Conservation (phyloP, 331 rosid species). For the Spiraea crenata region DNA sequence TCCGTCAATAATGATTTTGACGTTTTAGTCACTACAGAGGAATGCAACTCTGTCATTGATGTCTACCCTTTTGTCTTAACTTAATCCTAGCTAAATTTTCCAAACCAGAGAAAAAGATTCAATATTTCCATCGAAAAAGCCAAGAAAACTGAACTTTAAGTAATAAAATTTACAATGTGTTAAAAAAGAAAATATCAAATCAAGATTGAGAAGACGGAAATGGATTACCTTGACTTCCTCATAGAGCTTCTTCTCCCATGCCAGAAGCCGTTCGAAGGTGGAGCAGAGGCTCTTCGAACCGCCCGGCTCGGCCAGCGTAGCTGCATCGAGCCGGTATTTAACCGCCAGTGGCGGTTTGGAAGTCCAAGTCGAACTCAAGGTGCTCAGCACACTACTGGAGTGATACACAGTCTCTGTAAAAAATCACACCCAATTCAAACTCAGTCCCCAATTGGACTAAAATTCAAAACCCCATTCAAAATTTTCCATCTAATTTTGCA, state of each 20-base stretch:
- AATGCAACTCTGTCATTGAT: conserved; percentile 18
- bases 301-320: conserved; percentile 53
- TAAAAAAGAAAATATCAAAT: not conserved
- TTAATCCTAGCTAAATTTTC: not conserved
- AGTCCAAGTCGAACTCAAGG: conserved; percentile 88
- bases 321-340: conserved; percentile 72
- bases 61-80: conserved; percentile 22
- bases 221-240: conserved; percentile 76
- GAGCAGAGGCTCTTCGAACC: conserved; percentile 82
- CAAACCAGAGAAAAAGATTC: not conserved
- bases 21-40: conserved; percentile 44
- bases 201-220: not conserved
- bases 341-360: conserved; percentile 95
- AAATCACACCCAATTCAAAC: not conserved
- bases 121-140: not conserved
- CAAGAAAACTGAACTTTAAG: not conserved
- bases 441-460: not conserved
- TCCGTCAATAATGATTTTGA: conserved; percentile 26
- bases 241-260: conserved; percentile 99
- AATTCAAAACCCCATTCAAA: conserved; percentile 5
- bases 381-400: conserved; percentile 83
- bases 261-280: conserved; percentile 81
- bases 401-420: conserved; percentile 92
- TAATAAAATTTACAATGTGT: not conserved
- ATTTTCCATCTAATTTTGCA: not conserved